Percentiles rank a stretch among this genome's conserved stretches.
Evolutionary conservation across 192 early-diverging fungal genomes (phyloP).

Genomic region (Geosiphon pyriformis): DNA sequence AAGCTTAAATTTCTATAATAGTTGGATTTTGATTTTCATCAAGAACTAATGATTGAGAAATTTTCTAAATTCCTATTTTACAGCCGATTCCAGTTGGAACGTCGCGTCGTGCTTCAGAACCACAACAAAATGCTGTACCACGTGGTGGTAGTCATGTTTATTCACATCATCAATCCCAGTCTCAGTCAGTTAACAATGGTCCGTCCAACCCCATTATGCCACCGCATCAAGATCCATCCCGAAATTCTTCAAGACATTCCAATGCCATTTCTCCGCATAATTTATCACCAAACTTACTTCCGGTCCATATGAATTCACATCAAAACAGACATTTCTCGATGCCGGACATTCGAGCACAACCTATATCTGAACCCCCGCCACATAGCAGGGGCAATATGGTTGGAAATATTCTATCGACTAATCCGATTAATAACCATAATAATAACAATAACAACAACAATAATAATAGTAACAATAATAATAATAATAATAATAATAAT

Average conservation of each 20-base stretch:
- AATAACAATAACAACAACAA: slow-evolving; percentile 2
- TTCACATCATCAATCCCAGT: neutral
- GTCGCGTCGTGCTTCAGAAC: slow-evolving; percentile 4
- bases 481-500: neutral
- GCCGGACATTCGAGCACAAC: neutral
- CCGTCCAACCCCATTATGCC: neutral
- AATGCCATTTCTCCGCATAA: neutral
- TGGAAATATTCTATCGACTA: no score
- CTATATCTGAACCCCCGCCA: neutral
- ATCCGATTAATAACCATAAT: no score
- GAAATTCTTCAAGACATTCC: neutral
- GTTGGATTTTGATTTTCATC: neutral
- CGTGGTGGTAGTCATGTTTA: neutral
- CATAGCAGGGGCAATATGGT: no score
- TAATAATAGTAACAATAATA: neutral
- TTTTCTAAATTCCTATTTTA: neutral
- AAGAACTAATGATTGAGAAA: neutral
- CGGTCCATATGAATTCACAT: neutral
- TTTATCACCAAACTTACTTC: neutral
- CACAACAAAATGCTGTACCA: neutral
- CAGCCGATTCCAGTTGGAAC: neutral
- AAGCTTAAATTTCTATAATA: neutral
- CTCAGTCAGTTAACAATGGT: neutral
- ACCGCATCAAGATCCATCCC: neutral
- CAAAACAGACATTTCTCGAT: neutral